Evolutionary conservation across 1,284 basidiomycete genomes (phyloP).

Genomic region (Naganishia sp.): DNA sequence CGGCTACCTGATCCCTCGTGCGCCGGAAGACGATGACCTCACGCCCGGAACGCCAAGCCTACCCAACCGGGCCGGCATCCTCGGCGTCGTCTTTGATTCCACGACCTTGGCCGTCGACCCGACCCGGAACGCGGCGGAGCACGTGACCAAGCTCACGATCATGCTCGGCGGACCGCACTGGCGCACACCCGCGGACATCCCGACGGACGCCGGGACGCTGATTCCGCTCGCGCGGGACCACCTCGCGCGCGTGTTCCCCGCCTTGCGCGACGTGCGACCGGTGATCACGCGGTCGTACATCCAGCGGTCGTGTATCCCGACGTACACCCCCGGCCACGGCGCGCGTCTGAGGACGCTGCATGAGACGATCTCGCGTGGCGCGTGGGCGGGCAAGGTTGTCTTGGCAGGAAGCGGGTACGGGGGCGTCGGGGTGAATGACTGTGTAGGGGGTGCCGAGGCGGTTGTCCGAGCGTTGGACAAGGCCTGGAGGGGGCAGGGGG

Average conservation of each 20-base stretch:
- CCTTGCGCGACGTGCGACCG: constrained; percentile 55
- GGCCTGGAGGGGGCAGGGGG: constrained; percentile 23
- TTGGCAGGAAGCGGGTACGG: constrained; percentile 83
- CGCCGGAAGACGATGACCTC: constrained; percentile 54
- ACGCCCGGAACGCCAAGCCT: constrained; percentile 33
- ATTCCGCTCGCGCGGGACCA: constrained; percentile 53
- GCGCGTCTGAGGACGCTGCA: constrained; percentile 67
- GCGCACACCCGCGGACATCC: constrained; percentile 47
- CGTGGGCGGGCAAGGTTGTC: constrained; percentile 65
- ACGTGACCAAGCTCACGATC: constrained; percentile 71
- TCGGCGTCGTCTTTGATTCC: constrained; percentile 84
- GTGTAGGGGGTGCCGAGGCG: constrained; percentile 69
- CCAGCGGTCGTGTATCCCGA: constrained; percentile 78
- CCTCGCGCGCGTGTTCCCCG: constrained; percentile 60
- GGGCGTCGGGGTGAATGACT: constrained; percentile 88
- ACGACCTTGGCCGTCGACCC: constrained; percentile 70
- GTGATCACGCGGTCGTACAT: constrained; percentile 61
- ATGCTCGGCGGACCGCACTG: constrained; percentile 87
- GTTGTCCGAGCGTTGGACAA: constrained; percentile 42
- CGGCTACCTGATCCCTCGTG: constrained; percentile 88
- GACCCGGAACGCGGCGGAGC: constrained; percentile 42
- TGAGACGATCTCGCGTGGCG: constrained; percentile 30
- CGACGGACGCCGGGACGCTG: constrained; percentile 36
- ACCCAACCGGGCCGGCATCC: constrained; percentile 57
- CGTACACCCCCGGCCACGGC: constrained; percentile 72